phyloP scores from a whole-genome alignment of 169 alveolate genomes.

The Blepharisma undulans region DNA sequence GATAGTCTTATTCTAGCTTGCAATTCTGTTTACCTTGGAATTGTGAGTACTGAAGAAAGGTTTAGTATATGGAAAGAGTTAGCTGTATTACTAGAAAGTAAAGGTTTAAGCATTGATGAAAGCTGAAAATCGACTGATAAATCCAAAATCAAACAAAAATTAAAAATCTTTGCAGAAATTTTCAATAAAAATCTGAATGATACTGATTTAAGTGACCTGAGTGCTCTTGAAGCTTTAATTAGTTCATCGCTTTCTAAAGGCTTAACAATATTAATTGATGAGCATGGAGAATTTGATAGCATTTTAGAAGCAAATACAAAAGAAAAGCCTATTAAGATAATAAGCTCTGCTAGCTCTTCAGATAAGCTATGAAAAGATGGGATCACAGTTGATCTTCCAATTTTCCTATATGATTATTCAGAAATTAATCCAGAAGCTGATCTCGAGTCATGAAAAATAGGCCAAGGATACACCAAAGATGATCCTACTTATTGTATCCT shows the following conservation, averaged over 20 bases:
- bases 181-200: not conserved
- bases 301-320: not conserved
- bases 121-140: not conserved
- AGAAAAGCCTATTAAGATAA: not conserved
- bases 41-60: conserved; percentile 44
- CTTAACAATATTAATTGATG: not conserved
- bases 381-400: not conserved
- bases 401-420: not conserved
- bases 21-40: conserved; percentile 50
- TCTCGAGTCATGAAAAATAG: not conserved
- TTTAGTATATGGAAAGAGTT: not conserved
- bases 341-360: not conserved
- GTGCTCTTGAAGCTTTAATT: not conserved
- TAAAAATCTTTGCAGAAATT: not conserved
- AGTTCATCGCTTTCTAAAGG: not conserved
- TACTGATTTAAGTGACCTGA: not conserved
- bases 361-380: not conserved
- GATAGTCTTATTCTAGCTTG: conserved; percentile 61
- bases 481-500: not conserved
- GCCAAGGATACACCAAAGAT: not conserved
- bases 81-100: not conserved
- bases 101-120: not conserved
- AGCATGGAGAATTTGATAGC: not conserved
- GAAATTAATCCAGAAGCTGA: conserved; percentile 2
- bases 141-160: not conserved